A percentile compares a stretch with the other conserved stretches of the same genome.
Conservation (phyloP, 2,329 filamentous ascomycete species). For the Hymenoscyphus repandus region DNA sequence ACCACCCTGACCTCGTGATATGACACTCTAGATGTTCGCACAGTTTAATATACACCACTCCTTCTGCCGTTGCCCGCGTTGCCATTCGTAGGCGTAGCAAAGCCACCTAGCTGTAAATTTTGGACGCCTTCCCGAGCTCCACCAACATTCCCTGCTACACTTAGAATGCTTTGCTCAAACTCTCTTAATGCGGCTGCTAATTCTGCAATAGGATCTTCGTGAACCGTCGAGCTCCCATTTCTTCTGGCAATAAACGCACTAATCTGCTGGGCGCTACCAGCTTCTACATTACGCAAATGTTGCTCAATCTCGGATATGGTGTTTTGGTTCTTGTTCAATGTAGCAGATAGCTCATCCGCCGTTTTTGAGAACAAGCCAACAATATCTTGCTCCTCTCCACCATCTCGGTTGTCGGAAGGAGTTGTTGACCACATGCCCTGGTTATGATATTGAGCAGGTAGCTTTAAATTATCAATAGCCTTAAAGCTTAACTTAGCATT, state of each 20-base stretch:
- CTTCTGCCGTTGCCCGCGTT: conserved; percentile 15
- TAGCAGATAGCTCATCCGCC: conserved; percentile 55
- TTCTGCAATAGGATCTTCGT: conserved; percentile 43
- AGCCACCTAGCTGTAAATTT: conserved; percentile 45
- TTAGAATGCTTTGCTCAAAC: conserved; percentile 59
- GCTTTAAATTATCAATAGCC: conserved; percentile 67
- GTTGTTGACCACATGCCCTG: conserved; percentile 38
- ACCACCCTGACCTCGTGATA: conserved; percentile 8
- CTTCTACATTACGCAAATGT: conserved; percentile 59
- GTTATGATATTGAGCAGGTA: conserved; percentile 53
- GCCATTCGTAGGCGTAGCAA: conserved; percentile 12
- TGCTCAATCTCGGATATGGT: conserved; percentile 61
- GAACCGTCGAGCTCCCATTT: conserved; percentile 34
- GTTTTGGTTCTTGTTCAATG: conserved; percentile 51
- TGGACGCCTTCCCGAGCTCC: conserved; percentile 56
- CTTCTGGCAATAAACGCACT: conserved; percentile 44
- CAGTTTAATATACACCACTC: conserved; percentile 25
- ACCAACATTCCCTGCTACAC: conserved; percentile 57
- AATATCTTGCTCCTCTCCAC: conserved; percentile 50
- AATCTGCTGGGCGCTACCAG: conserved; percentile 53
- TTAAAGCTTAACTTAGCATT: conserved; percentile 69
- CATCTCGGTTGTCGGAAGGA: conserved; percentile 35
- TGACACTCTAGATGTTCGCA: conserved; percentile 1
- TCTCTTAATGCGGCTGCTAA: conserved; percentile 57
- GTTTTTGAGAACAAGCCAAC: conserved; percentile 60